These are phyloP conservation scores for Yamadazyma trypodendri DNA, from an alignment of 1,139 yeast genomes.

Conservation along the genomic window DNA sequence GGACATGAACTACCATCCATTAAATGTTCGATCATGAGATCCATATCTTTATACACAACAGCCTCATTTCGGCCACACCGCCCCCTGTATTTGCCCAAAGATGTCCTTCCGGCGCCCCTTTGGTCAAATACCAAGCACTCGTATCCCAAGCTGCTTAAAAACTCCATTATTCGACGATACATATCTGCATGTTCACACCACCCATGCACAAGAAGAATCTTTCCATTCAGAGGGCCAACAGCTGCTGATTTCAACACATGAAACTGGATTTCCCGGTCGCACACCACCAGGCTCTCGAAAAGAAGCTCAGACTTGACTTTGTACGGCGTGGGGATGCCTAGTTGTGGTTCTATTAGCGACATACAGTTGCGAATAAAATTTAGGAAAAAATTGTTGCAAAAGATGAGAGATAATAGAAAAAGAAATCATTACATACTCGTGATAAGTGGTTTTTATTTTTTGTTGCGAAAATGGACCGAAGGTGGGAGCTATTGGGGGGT, in stretches of 20 bases:
- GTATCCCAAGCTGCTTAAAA: constrained; percentile 18
- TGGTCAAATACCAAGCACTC: constrained; percentile 22
- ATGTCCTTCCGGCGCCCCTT: constrained; percentile 23
- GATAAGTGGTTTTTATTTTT: too few relatives aligned
- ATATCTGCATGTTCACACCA: constrained; percentile 23
- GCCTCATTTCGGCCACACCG: constrained; percentile 15
- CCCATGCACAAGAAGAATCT: constrained; percentile 21
- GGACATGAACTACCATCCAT: constrained; percentile 3
- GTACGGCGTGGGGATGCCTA: constrained; percentile 17
- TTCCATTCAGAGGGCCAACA: constrained; percentile 12
- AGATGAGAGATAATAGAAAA: background rate
- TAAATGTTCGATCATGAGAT: constrained; percentile 19
- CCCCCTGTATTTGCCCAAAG: constrained; percentile 19
- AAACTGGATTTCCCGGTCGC: constrained; percentile 16
- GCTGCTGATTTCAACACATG: constrained; percentile 15
- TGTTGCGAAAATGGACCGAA: too few relatives aligned
- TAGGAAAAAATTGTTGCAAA: background rate
- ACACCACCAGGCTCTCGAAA: constrained; percentile 7
- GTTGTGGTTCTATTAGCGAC: constrained; percentile 10
- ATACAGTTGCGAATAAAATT: background rate
- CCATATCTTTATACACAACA: constrained; percentile 18
- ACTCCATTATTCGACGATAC: constrained; percentile 21
- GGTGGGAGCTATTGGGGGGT: too few relatives aligned
- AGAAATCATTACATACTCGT: too few relatives aligned
- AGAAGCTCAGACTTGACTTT: constrained; percentile 8